Conservation (phyloP, 2,329 filamentous ascomycete species). For the Ophiosphaerella korrae region DNA sequence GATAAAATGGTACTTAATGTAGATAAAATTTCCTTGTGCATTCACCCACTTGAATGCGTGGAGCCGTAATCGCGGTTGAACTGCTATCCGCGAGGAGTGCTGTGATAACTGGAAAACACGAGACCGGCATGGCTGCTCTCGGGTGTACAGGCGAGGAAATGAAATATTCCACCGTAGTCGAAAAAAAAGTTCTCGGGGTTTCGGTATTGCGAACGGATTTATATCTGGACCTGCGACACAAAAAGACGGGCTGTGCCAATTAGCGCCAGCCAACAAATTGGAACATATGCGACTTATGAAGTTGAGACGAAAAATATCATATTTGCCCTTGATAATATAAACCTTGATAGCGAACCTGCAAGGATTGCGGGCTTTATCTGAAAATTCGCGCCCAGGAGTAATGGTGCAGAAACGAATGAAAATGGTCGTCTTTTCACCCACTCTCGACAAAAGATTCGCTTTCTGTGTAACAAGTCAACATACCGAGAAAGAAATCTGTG, state of each 20-base stretch:
- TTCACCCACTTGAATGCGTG: conserved; percentile 58
- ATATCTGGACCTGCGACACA: conserved; percentile 55
- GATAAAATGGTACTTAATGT: conserved; percentile 59
- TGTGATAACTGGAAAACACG: conserved; percentile 59
- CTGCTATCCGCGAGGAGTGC: conserved; percentile 55
- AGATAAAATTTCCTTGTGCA: conserved; percentile 55
- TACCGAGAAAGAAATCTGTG: no score
- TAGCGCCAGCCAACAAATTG: background rate
- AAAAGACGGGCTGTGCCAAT: conserved; percentile 51
- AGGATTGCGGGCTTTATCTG: conserved; percentile 54
- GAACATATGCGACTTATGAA: conserved; percentile 32
- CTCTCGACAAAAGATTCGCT: no score
- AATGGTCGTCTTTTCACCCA: no score
- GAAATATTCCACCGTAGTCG: conserved; percentile 56
- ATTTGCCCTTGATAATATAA: conserved; percentile 56
- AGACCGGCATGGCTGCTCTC: conserved; percentile 56
- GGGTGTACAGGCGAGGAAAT: conserved; percentile 56
- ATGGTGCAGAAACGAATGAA: no score
- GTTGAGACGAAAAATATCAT: conserved; percentile 56
- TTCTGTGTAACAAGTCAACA: no score
- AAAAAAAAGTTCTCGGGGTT: conserved; percentile 57
- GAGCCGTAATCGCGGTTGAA: conserved; percentile 50
- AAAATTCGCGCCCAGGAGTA: conserved; percentile 48
- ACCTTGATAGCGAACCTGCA: conserved; percentile 58
- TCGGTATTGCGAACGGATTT: conserved; percentile 55